A percentile compares a stretch with the other conserved stretches of the same genome.
Conservation (phyloP, 805 yeast species). For the Candida methanosorbosa region DNA sequence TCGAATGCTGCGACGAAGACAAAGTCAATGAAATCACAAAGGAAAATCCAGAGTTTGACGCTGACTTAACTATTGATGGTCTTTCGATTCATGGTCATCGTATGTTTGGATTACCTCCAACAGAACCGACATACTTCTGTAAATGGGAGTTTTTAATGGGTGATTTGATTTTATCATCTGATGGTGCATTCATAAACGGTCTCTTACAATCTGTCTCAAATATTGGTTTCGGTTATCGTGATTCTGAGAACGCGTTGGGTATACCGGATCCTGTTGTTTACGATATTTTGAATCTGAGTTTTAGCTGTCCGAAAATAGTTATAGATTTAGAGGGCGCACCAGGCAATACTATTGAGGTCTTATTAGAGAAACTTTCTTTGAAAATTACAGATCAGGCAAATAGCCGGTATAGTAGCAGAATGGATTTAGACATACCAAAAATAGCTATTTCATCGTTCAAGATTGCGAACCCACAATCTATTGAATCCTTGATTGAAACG, state of each 20-base stretch:
- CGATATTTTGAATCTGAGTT: constrained; percentile 62
- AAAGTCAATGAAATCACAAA: constrained; percentile 17
- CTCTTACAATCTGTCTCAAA: constrained; percentile 34
- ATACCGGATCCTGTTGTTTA: constrained; percentile 45
- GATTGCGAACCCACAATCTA: constrained; percentile 2
- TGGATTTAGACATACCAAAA: constrained; percentile 41
- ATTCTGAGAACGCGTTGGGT: constrained; percentile 67
- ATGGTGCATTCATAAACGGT: constrained; percentile 35
- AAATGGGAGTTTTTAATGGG: constrained; percentile 84
- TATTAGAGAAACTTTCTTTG: constrained; percentile 23
- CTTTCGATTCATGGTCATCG: constrained; percentile 75
- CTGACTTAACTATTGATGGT: constrained; percentile 50
- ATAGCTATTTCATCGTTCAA: constrained; percentile 23
- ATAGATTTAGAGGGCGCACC: constrained; percentile 31
- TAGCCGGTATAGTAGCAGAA: constrained; percentile 46
- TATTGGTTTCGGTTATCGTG: constrained; percentile 56
- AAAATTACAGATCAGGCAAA: constrained; percentile 66
- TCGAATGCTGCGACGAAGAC: constrained; percentile 16
- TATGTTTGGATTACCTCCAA: constrained; percentile 87
- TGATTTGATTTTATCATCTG: constrained; percentile 41
- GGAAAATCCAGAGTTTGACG: constrained; percentile 10
- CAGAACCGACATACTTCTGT: constrained; percentile 80
- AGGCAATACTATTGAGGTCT: constrained; percentile 15
- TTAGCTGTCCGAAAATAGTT: constrained; percentile 40
- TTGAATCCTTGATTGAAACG: constrained; percentile 41